These are phyloP conservation scores for Phytophthora cactorum DNA, from an alignment of 352 stramenopile species.

Conservation along the genomic window DNA sequence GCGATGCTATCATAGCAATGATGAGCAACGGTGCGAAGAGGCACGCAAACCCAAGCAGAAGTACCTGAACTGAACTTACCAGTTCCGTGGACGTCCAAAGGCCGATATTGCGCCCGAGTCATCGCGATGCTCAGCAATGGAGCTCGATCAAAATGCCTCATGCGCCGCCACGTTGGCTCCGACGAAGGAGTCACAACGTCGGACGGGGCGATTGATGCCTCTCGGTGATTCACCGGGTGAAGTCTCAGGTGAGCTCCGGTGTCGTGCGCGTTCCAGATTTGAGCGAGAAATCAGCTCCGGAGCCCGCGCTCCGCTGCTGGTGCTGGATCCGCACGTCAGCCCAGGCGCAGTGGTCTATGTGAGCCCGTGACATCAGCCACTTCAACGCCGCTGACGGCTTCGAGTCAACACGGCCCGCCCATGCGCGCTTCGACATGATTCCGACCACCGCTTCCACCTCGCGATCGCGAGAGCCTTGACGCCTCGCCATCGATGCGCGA, in stretches of 20 bases:
- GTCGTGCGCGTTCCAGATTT: constrained; percentile 32
- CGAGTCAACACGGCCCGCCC: constrained; percentile 17
- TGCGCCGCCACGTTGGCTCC: neutral
- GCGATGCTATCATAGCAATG: neutral
- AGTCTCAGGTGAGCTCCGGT: constrained; percentile 21
- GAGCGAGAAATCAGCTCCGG: constrained; percentile 27
- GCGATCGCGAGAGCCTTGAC: neutral
- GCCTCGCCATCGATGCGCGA: neutral
- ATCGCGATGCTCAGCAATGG: neutral
- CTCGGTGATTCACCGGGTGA: neutral
- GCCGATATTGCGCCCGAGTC: neutral
- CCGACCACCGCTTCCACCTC: neutral
- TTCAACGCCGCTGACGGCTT: constrained; percentile 9
- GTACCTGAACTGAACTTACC: neutral
- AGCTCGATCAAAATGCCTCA: neutral
- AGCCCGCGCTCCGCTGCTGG: constrained; percentile 10
- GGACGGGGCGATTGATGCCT: neutral
- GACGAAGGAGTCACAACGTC: neutral
- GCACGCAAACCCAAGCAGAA: constrained; percentile 13
- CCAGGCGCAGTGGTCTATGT: neutral
- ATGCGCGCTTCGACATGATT: constrained; percentile 18
- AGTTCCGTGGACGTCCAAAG: no score
- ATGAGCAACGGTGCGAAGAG: constrained; percentile 13
- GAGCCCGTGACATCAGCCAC: neutral
- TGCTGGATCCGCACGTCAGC: constrained; percentile 14